Base-by-base conservation (phyloP, 768 basidiomycete genomes). In the Suillus brevipes region DNA sequence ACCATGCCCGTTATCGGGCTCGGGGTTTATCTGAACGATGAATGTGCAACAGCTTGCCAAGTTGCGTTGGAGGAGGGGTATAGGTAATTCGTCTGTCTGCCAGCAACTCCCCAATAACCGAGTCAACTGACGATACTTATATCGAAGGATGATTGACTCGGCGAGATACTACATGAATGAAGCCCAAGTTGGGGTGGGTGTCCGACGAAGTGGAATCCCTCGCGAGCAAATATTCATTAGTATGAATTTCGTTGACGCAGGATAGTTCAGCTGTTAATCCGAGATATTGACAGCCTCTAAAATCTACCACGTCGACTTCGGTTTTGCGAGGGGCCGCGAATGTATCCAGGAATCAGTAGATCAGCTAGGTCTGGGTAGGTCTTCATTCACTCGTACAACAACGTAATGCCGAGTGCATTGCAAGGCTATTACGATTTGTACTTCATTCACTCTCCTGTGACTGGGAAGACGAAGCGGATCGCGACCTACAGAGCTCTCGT, bases 351-450 rank as follows among this genome's bases (percentile, higher is more conserved):
- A 71, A 57, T 75, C 75, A 16, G 59, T 75, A n/a, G 43, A 62
- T 61, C 68, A 66, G 25, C 69, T 77, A 6, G 74, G 68, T 23
- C 65, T 63, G 10, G 59, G 73, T 55, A 45, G 49, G 70, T 69
- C 31, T 60, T 58, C 12, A 28, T 45, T 50, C 14, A 18, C 34
- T 53, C n/a, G 1, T 47, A 25, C 6, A n/a, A 9, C 40, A 42
- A 13, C 18, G 9, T 45, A 13, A 2, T 61, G 28, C 31, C n/a
- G 23, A 36, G 67, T 50, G 34, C 40, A 9, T 9, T 25, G 67
- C 13, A 60, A 83, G 81, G 72, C 47, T 83, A 82, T 56, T 78
- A 81, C 66, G 83, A 84, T 69, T 74, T 85, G 40, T 83, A 78
- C 68, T 78, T 85, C 10, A 76, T 84, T 38, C 84, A 85, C 65